Evolutionary conservation across 768 basidiomycete species (phyloP).

Genomic region (Dioszegia aurantiaca): DNA sequence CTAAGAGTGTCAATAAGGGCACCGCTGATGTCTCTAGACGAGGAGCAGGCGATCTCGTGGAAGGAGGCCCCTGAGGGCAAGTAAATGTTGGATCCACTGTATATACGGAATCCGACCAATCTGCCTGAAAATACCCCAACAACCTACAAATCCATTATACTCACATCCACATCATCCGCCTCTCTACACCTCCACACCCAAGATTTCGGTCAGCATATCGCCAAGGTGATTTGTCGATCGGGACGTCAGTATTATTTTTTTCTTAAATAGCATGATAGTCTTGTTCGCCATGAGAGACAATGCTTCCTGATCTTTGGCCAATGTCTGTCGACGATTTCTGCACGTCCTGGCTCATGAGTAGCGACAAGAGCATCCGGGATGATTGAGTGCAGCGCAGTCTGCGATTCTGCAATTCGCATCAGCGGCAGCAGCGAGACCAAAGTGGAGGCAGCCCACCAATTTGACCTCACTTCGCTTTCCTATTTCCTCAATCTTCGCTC

Average conservation of each 20-base stretch:
- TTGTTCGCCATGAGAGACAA: slow-evolving; percentile 11
- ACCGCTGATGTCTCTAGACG: slow-evolving; percentile 49
- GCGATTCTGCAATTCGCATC: background rate
- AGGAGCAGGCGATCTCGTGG: slow-evolving; percentile 83
- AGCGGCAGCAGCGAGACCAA: background rate
- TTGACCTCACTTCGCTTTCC: background rate
- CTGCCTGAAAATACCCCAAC: background rate
- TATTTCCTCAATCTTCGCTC: too few species aligned
- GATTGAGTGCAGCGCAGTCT: too few species aligned
- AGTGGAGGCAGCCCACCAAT: slow-evolving; percentile 3
- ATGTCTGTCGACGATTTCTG: too few species aligned
- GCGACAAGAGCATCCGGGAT: too few species aligned
- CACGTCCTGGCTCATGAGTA: too few species aligned
- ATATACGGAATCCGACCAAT: background rate
- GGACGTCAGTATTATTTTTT: background rate
- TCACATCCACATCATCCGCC: background rate
- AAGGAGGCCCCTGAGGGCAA: slow-evolving; percentile 83
- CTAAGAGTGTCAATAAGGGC: background rate
- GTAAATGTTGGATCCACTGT: slow-evolving; percentile 17
- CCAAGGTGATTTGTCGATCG: too few species aligned
- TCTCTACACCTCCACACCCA: background rate
- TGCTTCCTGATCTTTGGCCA: slow-evolving; percentile 6
- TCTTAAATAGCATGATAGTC: slow-evolving; percentile 12
- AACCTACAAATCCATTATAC: background rate
- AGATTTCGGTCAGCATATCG: background rate